Base-by-base conservation (phyloP, 2,329 filamentous ascomycete species). In the Xylaria sp. region DNA sequence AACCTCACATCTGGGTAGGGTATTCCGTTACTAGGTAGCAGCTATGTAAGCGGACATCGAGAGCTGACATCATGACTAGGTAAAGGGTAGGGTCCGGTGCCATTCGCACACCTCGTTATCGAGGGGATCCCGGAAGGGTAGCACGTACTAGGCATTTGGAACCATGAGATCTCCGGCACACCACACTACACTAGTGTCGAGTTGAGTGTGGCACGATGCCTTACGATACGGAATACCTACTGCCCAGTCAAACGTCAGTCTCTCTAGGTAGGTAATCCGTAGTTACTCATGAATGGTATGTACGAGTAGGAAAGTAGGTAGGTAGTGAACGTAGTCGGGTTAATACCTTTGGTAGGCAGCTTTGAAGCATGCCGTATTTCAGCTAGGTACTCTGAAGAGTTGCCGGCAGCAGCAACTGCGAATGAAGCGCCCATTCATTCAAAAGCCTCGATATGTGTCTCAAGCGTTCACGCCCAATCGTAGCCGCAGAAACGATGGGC, bases 371-470 rank as follows among this genome's bases (percentile, higher is more conserved):
- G 37, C 4, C 8, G 9, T 42, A 42, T 5, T 13, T 42, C 37
- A 42, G 37, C 37, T 42, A 9, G 37, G n/a, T n/a, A 42, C 37
- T 13, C 37, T 13, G 37, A 8, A 5, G 37, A 13, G 11, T 9
- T 1, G 11, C 37, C 37, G 37, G 37, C 37, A 42, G 37, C 23
- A 30, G 23, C 23, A 42, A n/a, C 5, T 16, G 42, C 13, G 23
- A 61, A 54, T 55, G 58, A 35, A 58, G 55, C 5, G 48, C 48
- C 44, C 42, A 34, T 54, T 48, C 55, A 23, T 53, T 52, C 55
- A 44, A 39, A 47, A 11, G 30, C 34, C 52, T 52, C 46, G 52
- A 48, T 61, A 47, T 49, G 49, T 61, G 52, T 35, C 23, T 55
- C 11, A 23, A 30, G 23, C 23, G 23, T 30, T 30, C 3, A 30